These are phyloP conservation scores for Penicillium thymicola DNA, from an alignment of 2,329 filamentous ascomycete species.

Conservation along the genomic window DNA sequence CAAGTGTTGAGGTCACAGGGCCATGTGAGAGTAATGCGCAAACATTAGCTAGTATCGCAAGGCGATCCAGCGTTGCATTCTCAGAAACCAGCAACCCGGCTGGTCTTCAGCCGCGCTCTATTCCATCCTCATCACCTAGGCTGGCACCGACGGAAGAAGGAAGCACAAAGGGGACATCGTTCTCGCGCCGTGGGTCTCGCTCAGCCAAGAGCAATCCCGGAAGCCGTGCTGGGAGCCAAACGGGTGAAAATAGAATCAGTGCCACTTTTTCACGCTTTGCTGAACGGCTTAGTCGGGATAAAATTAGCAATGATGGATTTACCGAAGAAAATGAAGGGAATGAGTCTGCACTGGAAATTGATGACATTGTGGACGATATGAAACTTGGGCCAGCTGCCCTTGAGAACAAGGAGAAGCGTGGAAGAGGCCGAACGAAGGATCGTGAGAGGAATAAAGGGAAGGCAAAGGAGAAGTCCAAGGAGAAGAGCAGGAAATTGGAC, in stretches of 20 bases:
- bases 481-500: slow-evolving; percentile 39
- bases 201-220: slow-evolving; percentile 31
- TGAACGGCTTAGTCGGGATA: slow-evolving; percentile 32
- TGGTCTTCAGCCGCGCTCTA: slow-evolving; percentile 20
- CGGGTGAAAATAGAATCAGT: slow-evolving; percentile 36
- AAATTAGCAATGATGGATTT: slow-evolving; percentile 27
- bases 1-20: slow-evolving; percentile 39
- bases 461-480: slow-evolving; percentile 33
- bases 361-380: slow-evolving; percentile 16
- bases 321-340: slow-evolving; percentile 26
- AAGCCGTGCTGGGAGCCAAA: slow-evolving; percentile 37
- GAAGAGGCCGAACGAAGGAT: slow-evolving; percentile 22
- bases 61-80: slow-evolving; percentile 30
- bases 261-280: slow-evolving; percentile 37
- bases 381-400: slow-evolving; percentile 10
- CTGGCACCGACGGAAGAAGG: slow-evolving; percentile 27
- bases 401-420: slow-evolving; percentile 26
- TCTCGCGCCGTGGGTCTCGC: slow-evolving; percentile 31
- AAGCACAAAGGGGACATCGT: slow-evolving; percentile 18
- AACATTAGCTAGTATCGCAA: slow-evolving; percentile 14
- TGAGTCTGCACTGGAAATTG: slow-evolving; percentile 23
- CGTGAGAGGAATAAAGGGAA: slow-evolving; percentile 26
- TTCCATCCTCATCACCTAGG: slow-evolving; percentile 25
- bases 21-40: slow-evolving; percentile 24
- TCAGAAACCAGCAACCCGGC: slow-evolving; percentile 19